Conservation (phyloP, 2,329 filamentous ascomycete species). For the Fusarium sp. region DNA sequence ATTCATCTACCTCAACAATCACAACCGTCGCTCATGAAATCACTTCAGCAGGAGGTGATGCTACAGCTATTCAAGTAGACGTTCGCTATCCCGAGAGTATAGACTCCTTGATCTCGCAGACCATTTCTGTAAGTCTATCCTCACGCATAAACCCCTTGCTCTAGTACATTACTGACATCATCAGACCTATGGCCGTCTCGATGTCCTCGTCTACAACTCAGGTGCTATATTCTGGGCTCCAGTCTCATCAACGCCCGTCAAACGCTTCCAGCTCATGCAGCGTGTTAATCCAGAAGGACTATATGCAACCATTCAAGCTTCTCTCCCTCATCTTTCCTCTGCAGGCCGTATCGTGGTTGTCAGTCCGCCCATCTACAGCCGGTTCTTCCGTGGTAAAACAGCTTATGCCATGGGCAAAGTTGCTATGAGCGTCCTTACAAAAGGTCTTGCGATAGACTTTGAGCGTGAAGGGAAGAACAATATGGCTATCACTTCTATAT, state of each 20-base stretch:
- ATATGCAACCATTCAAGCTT: constrained; percentile 76
- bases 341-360: constrained; percentile 79
- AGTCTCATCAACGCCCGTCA: constrained; percentile 76
- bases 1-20: constrained; percentile 80
- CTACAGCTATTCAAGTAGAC: constrained; percentile 76
- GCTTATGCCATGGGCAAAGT: constrained; percentile 85
- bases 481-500: constrained; percentile 85
- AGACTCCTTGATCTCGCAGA: constrained; percentile 66
- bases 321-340: constrained; percentile 71
- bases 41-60: constrained; percentile 68
- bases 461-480: constrained; percentile 69
- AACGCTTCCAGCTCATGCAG: constrained; percentile 84
- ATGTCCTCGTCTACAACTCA: constrained; percentile 84
- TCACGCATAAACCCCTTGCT: neutral
- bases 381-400: constrained; percentile 88
- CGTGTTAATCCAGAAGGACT: constrained; percentile 79
- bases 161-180: neutral
- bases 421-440: constrained; percentile 83
- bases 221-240: constrained; percentile 88
- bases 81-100: constrained; percentile 73
- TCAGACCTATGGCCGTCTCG: constrained; percentile 70
- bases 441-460: constrained; percentile 86
- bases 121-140: constrained; percentile 54
- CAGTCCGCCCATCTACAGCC: constrained; percentile 84
- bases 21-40: constrained; percentile 84